Percentiles rank a stretch among this genome's conserved stretches.
phyloP scores from a whole-genome alignment of 306 rosid genomes.

The Canavalia gladiata region DNA sequence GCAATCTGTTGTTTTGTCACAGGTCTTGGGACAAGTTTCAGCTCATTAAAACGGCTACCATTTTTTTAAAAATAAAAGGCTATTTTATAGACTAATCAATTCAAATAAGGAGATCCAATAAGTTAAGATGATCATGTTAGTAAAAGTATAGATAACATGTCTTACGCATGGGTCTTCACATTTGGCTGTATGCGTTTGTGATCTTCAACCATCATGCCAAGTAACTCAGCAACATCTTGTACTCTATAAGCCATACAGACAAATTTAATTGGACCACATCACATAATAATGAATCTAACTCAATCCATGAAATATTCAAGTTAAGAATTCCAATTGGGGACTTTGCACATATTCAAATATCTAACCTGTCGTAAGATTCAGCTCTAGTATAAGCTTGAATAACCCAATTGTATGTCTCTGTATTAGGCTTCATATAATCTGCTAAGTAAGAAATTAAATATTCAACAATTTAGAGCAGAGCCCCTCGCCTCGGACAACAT shows the following conservation, averaged over 20 bases:
- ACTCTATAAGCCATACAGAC: slow-evolving; percentile 63
- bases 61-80: slow-evolving; percentile 25
- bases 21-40: slow-evolving; percentile 40
- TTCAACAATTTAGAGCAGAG: slow-evolving; percentile 14
- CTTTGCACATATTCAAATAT: slow-evolving; percentile 28
- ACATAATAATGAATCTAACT: slow-evolving; percentile 27
- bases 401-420: slow-evolving; percentile 98
- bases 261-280: slow-evolving; percentile 41
- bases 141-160: slow-evolving; percentile 1
- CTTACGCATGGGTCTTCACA: slow-evolving; percentile 90
- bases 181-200: slow-evolving; percentile 94
- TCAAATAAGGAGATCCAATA: slow-evolving; percentile 33
- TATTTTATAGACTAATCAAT: slow-evolving; percentile 17
- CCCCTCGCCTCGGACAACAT: slow-evolving; percentile 2
- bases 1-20: slow-evolving; percentile 35
- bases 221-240: slow-evolving; percentile 98
- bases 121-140: slow-evolving; percentile 20
- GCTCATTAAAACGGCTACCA: slow-evolving; percentile 18
- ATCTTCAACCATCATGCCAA: slow-evolving; percentile 96
- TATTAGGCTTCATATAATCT: slow-evolving; percentile 94
- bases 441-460: slow-evolving; percentile 47
- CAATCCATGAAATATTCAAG: slow-evolving; percentile 37
- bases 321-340: slow-evolving; percentile 32
- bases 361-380: slow-evolving; percentile 96
- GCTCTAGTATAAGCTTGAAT: slow-evolving; percentile 98